A percentile compares a stretch with the other conserved stretches of the same genome.
Evolutionary conservation across 78 protist genomes (phyloP).

Genomic region (Speleostelium caveatum): DNA sequence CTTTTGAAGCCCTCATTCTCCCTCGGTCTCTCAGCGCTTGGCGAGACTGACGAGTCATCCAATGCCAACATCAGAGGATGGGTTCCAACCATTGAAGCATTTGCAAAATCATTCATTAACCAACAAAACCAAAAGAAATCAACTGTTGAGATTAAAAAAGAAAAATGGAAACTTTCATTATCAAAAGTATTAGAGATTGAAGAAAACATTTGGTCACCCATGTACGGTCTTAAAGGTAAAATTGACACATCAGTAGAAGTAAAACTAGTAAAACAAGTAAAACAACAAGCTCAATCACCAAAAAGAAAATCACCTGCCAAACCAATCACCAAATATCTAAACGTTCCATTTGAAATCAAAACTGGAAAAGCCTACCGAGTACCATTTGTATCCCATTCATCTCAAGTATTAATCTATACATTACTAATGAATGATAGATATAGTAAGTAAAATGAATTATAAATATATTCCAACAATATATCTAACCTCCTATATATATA

Average conservation of each 20-base stretch:
- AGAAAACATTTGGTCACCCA: slow-evolving; percentile 73
- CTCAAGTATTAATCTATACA: slow-evolving; percentile 65
- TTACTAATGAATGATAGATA: slow-evolving; percentile 75
- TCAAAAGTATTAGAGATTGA: slow-evolving; percentile 57
- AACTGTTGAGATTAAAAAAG: slow-evolving; percentile 8
- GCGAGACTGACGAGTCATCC: slow-evolving; percentile 36
- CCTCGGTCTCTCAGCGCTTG: slow-evolving; percentile 34
- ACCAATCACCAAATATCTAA: not conserved
- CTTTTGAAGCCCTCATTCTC: slow-evolving; percentile 12
- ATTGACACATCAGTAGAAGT: slow-evolving; percentile 64
- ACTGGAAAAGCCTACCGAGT: slow-evolving; percentile 53
- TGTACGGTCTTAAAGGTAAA: slow-evolving; percentile 79
- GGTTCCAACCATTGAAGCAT: slow-evolving; percentile 6
- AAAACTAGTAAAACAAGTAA: slow-evolving; percentile 9
- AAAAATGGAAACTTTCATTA: slow-evolving; percentile 38
- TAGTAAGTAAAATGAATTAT: not conserved
- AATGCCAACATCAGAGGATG: slow-evolving; percentile 5
- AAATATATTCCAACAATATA: not conserved
- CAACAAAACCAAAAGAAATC: no score
- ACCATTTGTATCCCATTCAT: slow-evolving; percentile 37
- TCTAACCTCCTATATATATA: not conserved
- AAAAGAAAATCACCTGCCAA: not conserved
- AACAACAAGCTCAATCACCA: not conserved
- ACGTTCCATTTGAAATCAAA: slow-evolving; percentile 68
- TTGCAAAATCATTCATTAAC: slow-evolving; percentile 9